These are phyloP conservation scores for Speleostelium caveatum DNA, from an alignment of 78 protist species.

Conservation along the genomic window DNA sequence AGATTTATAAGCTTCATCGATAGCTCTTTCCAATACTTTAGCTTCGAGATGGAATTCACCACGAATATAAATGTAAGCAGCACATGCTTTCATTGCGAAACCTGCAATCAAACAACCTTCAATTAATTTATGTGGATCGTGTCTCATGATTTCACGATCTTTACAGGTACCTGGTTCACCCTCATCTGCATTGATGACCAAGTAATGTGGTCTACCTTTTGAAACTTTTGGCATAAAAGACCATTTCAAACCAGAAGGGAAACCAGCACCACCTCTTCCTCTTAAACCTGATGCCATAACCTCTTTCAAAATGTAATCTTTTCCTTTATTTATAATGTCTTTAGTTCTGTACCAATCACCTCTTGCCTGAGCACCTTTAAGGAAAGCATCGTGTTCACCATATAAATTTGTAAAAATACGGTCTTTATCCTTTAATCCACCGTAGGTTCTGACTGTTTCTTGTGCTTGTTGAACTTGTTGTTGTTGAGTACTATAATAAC, in stretches of 20 bases:
- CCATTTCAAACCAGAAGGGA: conserved; percentile 99
- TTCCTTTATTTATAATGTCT: conserved; percentile 88
- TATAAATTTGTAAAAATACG: conserved; percentile 98
- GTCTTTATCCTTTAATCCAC: conserved; percentile 94
- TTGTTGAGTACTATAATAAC: neutral
- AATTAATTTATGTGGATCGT: conserved; percentile 99
- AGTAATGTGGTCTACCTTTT: conserved; percentile 93
- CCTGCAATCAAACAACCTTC: conserved; percentile 98
- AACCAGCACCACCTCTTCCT: conserved; percentile 89
- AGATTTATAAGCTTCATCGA: conserved; percentile 96
- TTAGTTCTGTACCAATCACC: conserved; percentile 98
- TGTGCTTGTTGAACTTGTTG: conserved; percentile 26
- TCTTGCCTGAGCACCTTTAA: conserved; percentile 93
- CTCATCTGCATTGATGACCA: conserved; percentile 99
- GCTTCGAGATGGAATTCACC: conserved; percentile 94
- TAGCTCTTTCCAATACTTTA: conserved; percentile 89
- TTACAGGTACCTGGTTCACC: conserved; percentile 99
- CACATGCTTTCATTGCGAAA: conserved; percentile 97
- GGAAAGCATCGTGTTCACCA: conserved; percentile 87
- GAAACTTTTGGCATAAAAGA: conserved; percentile 83
- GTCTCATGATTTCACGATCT: conserved; percentile 99
- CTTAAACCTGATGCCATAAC: conserved; percentile 94
- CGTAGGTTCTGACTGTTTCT: conserved; percentile 56
- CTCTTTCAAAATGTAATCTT: conserved; percentile 93
- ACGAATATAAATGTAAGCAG: conserved; percentile 99